Evolutionary conservation across 2,329 filamentous ascomycete species (phyloP).

Genomic region (Kalaharituber pfeilii): DNA sequence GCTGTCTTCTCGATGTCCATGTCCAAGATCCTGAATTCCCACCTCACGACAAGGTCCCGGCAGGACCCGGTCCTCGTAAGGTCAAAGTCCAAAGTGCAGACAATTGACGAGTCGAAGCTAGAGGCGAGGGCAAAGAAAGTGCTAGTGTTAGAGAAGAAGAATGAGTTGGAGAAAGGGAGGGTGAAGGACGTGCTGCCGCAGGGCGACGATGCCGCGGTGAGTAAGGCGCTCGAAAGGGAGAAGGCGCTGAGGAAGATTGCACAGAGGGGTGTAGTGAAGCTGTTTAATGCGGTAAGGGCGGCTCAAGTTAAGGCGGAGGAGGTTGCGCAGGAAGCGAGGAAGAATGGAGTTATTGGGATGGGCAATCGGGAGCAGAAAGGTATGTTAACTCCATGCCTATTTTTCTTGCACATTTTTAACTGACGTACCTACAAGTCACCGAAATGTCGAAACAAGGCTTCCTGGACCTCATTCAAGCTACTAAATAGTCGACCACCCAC

Average conservation of each 20-base stretch:
- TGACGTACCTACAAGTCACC: conserved; percentile 36
- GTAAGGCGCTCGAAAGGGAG: conserved; percentile 46
- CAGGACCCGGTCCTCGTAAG: conserved; percentile 78
- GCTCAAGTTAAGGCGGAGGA: conserved; percentile 79
- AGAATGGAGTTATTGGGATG: conserved; percentile 60
- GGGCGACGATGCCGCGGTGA: conserved; percentile 22
- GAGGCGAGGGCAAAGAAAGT: conserved; percentile 66
- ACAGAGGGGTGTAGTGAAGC: conserved; percentile 80
- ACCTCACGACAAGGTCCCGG: conserved; percentile 64
- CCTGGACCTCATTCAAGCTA: conserved; percentile 70
- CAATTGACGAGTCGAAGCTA: conserved; percentile 37
- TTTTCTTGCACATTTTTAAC: no score
- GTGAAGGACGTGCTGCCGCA: conserved; percentile 62
- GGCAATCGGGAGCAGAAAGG: conserved; percentile 62
- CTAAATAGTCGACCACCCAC: no score
- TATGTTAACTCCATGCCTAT: no score
- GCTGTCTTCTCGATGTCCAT: conserved; percentile 82
- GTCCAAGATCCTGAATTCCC: conserved; percentile 78
- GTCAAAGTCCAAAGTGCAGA: conserved; percentile 54
- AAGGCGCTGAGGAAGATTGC: conserved; percentile 69
- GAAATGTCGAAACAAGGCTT: conserved; percentile 98
- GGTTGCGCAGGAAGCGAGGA: conserved; percentile 51
- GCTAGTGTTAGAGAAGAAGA: conserved; percentile 61
- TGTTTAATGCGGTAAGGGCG: conserved; percentile 88
- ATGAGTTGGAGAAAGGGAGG: conserved; percentile 67